These are phyloP conservation scores for Areca catechu DNA, from an alignment of 176 grass and related monocot species.

Conservation along the genomic window DNA sequence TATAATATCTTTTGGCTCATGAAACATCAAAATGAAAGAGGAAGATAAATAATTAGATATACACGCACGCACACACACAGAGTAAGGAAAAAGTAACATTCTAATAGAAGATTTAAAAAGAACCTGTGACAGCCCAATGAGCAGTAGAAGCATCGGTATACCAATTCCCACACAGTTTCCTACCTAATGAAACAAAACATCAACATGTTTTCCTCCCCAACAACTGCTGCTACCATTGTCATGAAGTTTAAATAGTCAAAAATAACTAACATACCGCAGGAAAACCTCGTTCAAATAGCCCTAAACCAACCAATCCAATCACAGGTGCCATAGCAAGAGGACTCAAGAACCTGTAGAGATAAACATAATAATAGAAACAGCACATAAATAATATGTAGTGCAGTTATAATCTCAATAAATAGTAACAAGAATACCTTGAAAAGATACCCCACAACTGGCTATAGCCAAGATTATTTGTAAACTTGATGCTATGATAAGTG, in stretches of 20 bases:
- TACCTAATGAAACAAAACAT: constrained; percentile 19
- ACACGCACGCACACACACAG: too few species aligned
- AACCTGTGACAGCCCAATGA: constrained; percentile 47
- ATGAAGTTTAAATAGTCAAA: not conserved
- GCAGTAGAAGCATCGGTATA: constrained; percentile 42
- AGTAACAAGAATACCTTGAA: constrained; percentile 25
- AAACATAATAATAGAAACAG: not conserved
- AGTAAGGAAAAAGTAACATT: constrained; percentile 11
- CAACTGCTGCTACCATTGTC: not conserved
- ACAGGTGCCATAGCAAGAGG: constrained; percentile 42
- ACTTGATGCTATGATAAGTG: constrained; percentile 41
- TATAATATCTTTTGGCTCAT: not conserved
- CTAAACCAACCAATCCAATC: constrained; percentile 45
- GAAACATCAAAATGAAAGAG: too few species aligned
- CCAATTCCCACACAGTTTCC: constrained; percentile 49
- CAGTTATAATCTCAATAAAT: not conserved
- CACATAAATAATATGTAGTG: constrained; percentile 4
- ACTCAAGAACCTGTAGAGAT: constrained; percentile 42
- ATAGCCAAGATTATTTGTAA: constrained; percentile 50
- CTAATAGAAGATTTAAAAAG: not conserved
- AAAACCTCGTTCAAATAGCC: constrained; percentile 50
- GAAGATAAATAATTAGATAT: too few species aligned
- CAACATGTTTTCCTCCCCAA: not conserved
- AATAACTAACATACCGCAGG: constrained; percentile 30
- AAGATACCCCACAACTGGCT: constrained; percentile 48